Conservation (phyloP, 2,329 filamentous ascomycete species). For the Podosphaera fusca region DNA sequence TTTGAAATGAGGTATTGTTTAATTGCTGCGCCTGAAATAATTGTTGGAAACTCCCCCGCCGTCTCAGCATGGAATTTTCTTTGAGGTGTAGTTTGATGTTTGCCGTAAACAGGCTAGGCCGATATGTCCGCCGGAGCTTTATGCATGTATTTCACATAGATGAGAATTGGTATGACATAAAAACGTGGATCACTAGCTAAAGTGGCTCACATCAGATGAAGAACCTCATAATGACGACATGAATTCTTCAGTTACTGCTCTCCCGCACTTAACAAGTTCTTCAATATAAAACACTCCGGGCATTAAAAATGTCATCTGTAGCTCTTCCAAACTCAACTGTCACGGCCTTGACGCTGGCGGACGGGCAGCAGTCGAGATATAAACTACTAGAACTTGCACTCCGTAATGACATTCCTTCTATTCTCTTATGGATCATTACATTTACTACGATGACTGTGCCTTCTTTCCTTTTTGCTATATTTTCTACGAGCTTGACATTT, state of each 20-base stretch:
- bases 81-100: not conserved
- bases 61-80: not conserved
- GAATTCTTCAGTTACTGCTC: not conserved
- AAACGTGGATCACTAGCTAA: too few species aligned
- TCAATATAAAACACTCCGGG: not conserved
- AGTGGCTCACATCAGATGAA: too few species aligned
- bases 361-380: not conserved
- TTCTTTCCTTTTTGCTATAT: constrained; percentile 68
- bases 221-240: too few species aligned
- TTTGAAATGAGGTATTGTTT: not conserved
- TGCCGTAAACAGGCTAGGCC: not conserved
- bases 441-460: constrained; percentile 76
- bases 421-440: constrained; percentile 59
- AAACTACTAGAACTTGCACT: not conserved
- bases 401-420: constrained; percentile 27
- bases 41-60: not conserved
- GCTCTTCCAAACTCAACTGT: not conserved
- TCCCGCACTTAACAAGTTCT: not conserved
- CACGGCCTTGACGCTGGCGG: not conserved
- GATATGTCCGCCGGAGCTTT: not conserved
- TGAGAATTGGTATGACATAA: too few species aligned
- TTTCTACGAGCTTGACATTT: constrained; percentile 83
- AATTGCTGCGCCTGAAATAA: not conserved
- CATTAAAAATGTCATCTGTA: not conserved
- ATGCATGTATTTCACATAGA: not conserved